Conservation (phyloP, 1,284 basidiomycete species). For the Exobasidium rhododendri region DNA sequence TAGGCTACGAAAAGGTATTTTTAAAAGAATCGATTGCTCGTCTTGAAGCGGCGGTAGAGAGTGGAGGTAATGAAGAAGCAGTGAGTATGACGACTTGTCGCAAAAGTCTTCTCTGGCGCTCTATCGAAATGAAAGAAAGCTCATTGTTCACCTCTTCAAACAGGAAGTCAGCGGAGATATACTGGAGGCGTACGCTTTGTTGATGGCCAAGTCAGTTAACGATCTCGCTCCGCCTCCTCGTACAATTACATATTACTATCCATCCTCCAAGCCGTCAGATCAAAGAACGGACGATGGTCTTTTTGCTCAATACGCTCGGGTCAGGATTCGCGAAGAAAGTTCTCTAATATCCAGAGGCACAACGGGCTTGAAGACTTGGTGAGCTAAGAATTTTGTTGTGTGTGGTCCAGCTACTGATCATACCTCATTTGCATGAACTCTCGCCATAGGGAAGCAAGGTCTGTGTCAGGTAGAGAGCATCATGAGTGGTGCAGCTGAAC, state of each 20-base stretch:
- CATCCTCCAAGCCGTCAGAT: neutral
- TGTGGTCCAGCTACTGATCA: too few species aligned
- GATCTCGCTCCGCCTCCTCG: neutral
- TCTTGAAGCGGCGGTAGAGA: neutral
- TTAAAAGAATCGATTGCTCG: neutral
- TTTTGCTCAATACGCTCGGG: slow-evolving; percentile 6
- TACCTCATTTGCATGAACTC: too few species aligned
- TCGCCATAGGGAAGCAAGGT: slow-evolving; percentile 17
- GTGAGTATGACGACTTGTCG: neutral
- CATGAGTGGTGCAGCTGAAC: too few species aligned
- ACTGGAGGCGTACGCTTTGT: slow-evolving; percentile 4
- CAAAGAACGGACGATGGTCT: neutral
- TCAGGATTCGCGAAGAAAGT: slow-evolving; percentile 23
- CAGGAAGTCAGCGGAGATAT: slow-evolving; percentile 4
- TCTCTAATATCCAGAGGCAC: slow-evolving; percentile 26
- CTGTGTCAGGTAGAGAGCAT: neutral
- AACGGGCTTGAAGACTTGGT: slow-evolving; percentile 29
- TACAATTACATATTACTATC: slow-evolving; percentile 1
- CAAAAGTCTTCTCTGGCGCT: too few species aligned
- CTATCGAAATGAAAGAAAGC: too few species aligned
- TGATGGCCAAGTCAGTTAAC: neutral
- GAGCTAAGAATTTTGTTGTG: too few species aligned
- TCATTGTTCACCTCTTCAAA: too few species aligned
- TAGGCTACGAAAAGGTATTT: neutral
- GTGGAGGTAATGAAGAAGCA: neutral